Evolutionary conservation across 768 basidiomycete genomes (phyloP), one percentile per base, ranked within the genome.

Genomic region (Gelatoporia subvermispora): DNA sequence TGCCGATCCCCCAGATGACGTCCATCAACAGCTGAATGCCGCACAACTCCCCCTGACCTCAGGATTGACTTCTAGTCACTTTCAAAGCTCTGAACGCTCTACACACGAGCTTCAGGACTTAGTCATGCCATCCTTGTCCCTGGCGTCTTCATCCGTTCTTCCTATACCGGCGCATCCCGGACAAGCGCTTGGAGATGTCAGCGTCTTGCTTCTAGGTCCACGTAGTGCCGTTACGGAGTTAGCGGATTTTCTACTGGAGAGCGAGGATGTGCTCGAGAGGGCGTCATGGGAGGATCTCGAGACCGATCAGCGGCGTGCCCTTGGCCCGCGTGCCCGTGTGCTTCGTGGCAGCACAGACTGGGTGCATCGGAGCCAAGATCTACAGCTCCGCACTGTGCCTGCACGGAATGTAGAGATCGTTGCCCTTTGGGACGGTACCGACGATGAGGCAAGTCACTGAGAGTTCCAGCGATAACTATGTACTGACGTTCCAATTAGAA

Each of bases 261-360:
- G 84, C 55, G 81, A 84, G 44, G 81, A 86, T 52, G 68, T 87
- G 0, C 79, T 88, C 7, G 82, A 86, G 36, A 68, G 74, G 9
- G 79, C 78, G 8, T 63, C 64, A 4, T 84, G 81, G 79, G 82
- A 84, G 57, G 70, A 73, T 18, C 65, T 66, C 17, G 65, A 64
- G 13, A 58, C 70, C 28, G 75, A 74, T 16, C 71, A 67, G 43
- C 40, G 47, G 16, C 35, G 3, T 21, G 35, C 28, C 4, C 41
- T 41, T 18, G 53, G 45, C 18, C 53, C 41, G 46, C 35, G 50
- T 37, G 53, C 51, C 39, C 40, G 43, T 1, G 65, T 77, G 21
- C 61, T 82, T 18, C 72, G 66, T 16, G 83, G 82, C 5, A 85
- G 84, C 2, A 87, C 85, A 7, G 79, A 84, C 58, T 88, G 86